A percentile compares a stretch with the other conserved stretches of the same genome.
These are phyloP conservation scores for Talaromyces albobiverticillius DNA, from an alignment of 2,329 filamentous ascomycete genomes.

Conservation along the genomic window DNA sequence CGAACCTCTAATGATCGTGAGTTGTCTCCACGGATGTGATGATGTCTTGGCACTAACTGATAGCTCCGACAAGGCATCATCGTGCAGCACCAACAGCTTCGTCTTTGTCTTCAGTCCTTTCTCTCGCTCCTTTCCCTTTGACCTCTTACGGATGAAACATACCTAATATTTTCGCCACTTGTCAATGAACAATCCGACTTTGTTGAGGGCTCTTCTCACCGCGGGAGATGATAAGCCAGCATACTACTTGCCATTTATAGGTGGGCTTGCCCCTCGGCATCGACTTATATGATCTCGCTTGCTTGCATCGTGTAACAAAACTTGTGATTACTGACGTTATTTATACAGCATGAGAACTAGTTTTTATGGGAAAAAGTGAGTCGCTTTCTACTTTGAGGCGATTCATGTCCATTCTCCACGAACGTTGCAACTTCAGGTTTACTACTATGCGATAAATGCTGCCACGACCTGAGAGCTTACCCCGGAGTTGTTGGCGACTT, in stretches of 20 bases:
- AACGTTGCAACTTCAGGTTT: not conserved
- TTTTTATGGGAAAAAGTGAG: not conserved
- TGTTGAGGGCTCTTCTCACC: not conserved
- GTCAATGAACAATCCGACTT: not conserved
- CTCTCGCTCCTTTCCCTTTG: not conserved
- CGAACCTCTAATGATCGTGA: no score
- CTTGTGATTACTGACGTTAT: not conserved
- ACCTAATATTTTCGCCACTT: not conserved
- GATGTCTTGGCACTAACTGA: slow-evolving; percentile 10
- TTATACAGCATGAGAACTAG: slow-evolving; percentile 1
- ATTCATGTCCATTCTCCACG: not conserved
- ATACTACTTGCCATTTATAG: slow-evolving; percentile 3
- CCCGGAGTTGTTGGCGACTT: not conserved
- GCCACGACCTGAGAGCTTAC: not conserved
- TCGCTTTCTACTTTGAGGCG: not conserved
- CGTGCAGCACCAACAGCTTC: not conserved
- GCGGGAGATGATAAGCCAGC: not conserved
- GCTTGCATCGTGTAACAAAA: not conserved
- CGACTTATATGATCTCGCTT: slow-evolving; percentile 8
- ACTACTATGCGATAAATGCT: not conserved
- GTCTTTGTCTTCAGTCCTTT: slow-evolving; percentile 1
- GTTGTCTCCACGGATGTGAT: not conserved
- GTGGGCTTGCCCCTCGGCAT: slow-evolving; percentile 13
- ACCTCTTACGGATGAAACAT: not conserved
- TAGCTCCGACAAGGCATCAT: slow-evolving; percentile 8